Evolutionary conservation across 73 alveolate genomes (phyloP).

Genomic region (Paramecium primaurelia): DNA sequence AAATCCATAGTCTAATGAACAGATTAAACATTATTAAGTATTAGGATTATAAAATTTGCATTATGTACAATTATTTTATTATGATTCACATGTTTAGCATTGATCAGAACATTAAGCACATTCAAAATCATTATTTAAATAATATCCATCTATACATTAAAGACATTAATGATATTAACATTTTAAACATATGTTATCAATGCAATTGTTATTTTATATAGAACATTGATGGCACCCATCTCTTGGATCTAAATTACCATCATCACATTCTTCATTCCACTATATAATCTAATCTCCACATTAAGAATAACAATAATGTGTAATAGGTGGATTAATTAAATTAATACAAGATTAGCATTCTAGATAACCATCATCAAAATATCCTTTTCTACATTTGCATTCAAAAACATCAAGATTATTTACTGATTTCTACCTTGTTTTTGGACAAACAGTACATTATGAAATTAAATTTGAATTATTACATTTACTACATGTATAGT

Average conservation of each 20-base stretch:
- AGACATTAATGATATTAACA: neutral
- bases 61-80: conserved; percentile 14
- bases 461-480: neutral
- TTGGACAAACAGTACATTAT: conserved; percentile 20
- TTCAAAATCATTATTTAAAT: neutral
- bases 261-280: conserved; percentile 52
- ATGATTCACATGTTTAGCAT: neutral
- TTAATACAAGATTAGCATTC: neutral
- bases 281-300: neutral
- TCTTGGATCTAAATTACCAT: neutral
- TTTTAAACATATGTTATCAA: neutral
- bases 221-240: conserved; percentile 20
- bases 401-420: neutral
- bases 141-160: conserved; percentile 30
- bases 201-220: neutral
- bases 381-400: conserved; percentile 15
- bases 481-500: neutral
- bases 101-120: neutral
- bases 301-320: neutral
- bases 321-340: neutral
- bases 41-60: neutral
- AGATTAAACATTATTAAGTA: neutral
- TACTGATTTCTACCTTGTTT: neutral
- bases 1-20: neutral
- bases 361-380: neutral